These are phyloP conservation scores for Knufia fluminis DNA, from an alignment of 2,329 filamentous ascomycete genomes.

Conservation along the genomic window DNA sequence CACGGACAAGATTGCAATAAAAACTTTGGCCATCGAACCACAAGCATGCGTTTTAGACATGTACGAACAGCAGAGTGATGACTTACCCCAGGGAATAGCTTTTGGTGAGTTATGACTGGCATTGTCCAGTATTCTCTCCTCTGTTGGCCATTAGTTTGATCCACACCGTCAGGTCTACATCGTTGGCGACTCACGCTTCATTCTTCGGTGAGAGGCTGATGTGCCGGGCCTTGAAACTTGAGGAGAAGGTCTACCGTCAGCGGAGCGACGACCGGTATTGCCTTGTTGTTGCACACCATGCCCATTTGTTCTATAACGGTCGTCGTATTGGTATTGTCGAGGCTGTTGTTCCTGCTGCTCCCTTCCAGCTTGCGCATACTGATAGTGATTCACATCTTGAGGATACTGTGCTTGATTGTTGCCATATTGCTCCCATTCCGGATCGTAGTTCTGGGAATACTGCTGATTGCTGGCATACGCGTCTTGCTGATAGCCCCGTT, in stretches of 20 bases:
- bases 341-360: constrained; percentile 2
- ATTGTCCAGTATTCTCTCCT: constrained; percentile 19
- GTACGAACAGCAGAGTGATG: neutral
- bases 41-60: neutral
- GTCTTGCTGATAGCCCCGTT: constrained; percentile 2
- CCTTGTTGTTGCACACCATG: neutral
- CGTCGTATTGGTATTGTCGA: constrained; percentile 20
- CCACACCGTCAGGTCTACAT: constrained; percentile 11
- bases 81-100: constrained; percentile 29
- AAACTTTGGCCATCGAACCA: neutral
- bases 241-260: constrained; percentile 12
- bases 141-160: constrained; percentile 18
- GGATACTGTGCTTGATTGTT: neutral
- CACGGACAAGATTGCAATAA: neutral
- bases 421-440: neutral
- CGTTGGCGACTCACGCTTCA: constrained; percentile 25
- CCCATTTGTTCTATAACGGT: constrained; percentile 16
- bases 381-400: neutral
- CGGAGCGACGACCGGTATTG: neutral
- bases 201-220: constrained; percentile 10
- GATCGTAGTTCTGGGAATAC: neutral
- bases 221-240: constrained; percentile 1
- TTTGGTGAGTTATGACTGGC: constrained; percentile 30
- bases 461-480: constrained; percentile 5
- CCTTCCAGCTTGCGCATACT: neutral